Evolutionary conservation across 208 protist species (phyloP), one percentile per base, ranked within the genome.

Genomic region (Leishmania mexicana): DNA sequence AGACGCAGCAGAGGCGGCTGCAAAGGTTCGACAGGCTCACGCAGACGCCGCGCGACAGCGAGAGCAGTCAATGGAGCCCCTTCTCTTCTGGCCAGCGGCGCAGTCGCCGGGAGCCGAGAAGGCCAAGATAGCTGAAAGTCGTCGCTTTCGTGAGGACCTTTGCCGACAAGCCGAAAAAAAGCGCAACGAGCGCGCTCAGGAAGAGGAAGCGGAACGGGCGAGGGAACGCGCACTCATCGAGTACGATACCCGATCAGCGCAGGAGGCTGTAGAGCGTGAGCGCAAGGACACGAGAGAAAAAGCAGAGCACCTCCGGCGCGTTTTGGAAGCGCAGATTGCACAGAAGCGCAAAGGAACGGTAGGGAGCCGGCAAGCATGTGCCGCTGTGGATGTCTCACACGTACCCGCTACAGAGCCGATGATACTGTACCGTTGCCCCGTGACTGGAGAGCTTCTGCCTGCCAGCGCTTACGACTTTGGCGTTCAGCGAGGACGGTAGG

Each of bases 361-460:
- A 53, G 35, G 53, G 38, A 51, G 57, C 49, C 54, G 47, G 49
- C 28, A 31, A 19, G 45, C 65, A 58, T 10, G 57, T 45, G 58
- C 40, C 7, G 31, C 67, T 60, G 11, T 53, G 1, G 78, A 64
- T 42, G 54, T 79, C 17, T 31, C 80, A 6, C 65, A 53, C 57
- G 77, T 62, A 1, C 65, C 76, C 6, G 80, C 73, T 21, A 76
- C 85, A n/a, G 73, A 87, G 24, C 72, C 49, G 17, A 75, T 49
- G 42, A 78, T 83, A 21, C 80, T 94, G 65, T 96, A 94, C 47
- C 86, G 90, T 28, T 96, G 93, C 75, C 93, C 93, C 17, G 87
- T 96, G 11, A 92, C 89, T 0, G 79, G 86, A 21, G 68, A 87
- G 2, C 79, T 96, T 31, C 72, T 96, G 19, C 89, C 87, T 17